Evolutionary conservation across 2,329 filamentous ascomycete species (phyloP).

Genomic region (Colletotrichum chrysophilum): DNA sequence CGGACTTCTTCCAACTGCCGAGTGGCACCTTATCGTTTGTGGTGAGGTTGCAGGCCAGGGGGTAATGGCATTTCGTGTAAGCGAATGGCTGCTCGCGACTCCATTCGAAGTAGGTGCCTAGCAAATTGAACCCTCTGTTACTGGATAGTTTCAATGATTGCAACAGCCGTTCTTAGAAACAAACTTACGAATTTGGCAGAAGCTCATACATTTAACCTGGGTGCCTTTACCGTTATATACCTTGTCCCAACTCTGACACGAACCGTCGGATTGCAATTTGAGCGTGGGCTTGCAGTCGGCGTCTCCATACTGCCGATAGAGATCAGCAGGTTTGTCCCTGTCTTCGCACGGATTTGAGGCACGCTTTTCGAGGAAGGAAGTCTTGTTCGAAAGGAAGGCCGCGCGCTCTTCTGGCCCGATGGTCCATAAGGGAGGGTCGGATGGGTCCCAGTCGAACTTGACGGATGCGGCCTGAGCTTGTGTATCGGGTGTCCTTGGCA

Average conservation of each 20-base stretch:
- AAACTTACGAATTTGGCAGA: background rate
- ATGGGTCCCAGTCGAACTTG: background rate
- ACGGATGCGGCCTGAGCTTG: background rate
- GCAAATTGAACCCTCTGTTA: background rate
- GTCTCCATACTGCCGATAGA: background rate
- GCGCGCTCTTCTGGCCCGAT: background rate
- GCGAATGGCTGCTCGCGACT: conserved; percentile 36
- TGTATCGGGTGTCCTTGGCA: background rate
- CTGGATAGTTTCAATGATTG: background rate
- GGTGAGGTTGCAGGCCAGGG: conserved; percentile 33
- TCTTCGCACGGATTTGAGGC: background rate
- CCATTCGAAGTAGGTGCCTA: conserved; percentile 27
- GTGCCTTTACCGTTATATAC: background rate
- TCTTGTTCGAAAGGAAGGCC: background rate
- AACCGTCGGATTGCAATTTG: background rate
- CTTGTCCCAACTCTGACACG: background rate
- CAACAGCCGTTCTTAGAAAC: accelerated
- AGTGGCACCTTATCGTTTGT: conserved; percentile 34
- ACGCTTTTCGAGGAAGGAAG: background rate
- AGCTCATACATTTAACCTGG: background rate
- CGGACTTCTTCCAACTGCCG: conserved; percentile 25
- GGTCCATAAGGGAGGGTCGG: background rate
- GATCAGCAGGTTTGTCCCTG: background rate
- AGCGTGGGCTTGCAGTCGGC: background rate
- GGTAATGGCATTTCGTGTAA: conserved; percentile 36